Conservation (phyloP, 768 basidiomycete species). For the Suillus discolor region DNA sequence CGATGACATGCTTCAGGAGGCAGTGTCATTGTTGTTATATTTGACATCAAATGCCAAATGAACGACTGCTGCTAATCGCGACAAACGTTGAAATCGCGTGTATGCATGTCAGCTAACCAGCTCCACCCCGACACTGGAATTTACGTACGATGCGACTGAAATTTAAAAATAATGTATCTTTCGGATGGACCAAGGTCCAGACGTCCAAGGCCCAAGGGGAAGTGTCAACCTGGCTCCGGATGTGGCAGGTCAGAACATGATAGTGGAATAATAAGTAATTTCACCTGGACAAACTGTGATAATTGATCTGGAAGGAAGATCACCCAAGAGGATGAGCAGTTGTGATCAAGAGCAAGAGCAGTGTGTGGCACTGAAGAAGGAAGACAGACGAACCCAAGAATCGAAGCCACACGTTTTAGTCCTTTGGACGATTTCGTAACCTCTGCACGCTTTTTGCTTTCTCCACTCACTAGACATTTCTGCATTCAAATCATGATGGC, state of each 20-base stretch:
- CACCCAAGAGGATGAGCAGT: not conserved
- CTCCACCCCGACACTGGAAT: not conserved
- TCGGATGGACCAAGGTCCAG: not conserved
- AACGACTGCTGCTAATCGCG: conserved; percentile 6
- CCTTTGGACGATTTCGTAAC: conserved; percentile 14
- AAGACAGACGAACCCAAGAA: not conserved
- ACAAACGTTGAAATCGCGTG: conserved; percentile 11
- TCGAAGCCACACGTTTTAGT: conserved; percentile 9
- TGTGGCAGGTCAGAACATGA: not conserved
- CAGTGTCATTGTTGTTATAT: conserved; percentile 23
- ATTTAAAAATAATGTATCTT: not conserved
- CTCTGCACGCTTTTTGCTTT: conserved; percentile 12
- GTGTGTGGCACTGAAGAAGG: not conserved
- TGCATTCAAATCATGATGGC: conserved; percentile 49
- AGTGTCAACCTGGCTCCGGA: not conserved
- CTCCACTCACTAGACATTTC: conserved; percentile 1
- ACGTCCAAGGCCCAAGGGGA: not conserved
- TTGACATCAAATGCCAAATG: conserved; percentile 18
- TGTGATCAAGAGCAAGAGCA: conserved; percentile 1
- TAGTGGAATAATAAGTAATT: not conserved
- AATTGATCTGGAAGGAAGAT: not conserved
- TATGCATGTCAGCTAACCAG: conserved; percentile 2
- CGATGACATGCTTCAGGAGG: conserved; percentile 46
- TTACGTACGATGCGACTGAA: conserved; percentile 8
- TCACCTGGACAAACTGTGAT: not conserved